Conservation (phyloP, 352 stramenopile species). For the Globisporangium splendens region DNA sequence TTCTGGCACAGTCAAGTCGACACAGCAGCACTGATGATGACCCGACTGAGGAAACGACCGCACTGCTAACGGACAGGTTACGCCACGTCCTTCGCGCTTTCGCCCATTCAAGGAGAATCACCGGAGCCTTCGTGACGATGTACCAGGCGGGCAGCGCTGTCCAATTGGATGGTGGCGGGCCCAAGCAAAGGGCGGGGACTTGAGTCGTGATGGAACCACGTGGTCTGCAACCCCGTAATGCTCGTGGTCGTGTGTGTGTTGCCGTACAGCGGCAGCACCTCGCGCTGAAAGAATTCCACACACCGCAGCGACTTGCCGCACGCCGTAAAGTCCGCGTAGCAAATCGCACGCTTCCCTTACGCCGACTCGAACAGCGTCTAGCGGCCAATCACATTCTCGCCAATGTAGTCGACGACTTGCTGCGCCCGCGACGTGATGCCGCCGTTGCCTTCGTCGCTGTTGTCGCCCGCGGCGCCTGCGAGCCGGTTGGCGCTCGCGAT, state of each 20-base stretch:
- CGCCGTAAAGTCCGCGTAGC: conserved; percentile 95
- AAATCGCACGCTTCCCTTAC: conserved; percentile 65
- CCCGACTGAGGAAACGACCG: conserved; percentile 1
- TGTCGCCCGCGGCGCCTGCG: too few species aligned
- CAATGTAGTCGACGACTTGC: conserved; percentile 28
- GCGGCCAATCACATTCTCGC: conserved; percentile 37
- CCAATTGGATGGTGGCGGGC: too few species aligned
- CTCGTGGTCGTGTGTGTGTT: conserved; percentile 90
- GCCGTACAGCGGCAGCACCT: too few species aligned
- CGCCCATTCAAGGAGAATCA: not conserved
- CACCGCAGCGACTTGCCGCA: conserved; percentile 80
- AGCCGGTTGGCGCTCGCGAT: too few species aligned
- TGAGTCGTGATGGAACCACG: conserved; percentile 91
- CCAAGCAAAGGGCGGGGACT: not conserved
- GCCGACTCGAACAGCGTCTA: conserved; percentile 47
- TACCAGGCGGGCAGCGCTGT: too few species aligned
- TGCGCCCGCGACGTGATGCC: too few species aligned
- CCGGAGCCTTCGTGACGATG: not conserved
- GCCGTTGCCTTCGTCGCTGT: too few species aligned
- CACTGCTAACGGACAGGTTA: not conserved
- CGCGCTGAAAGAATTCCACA: conserved; percentile 90
- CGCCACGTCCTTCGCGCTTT: not conserved
- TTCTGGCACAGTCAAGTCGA: conserved; percentile 2
- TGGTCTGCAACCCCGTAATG: conserved; percentile 74
- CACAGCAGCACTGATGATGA: conserved; percentile 3